These are phyloP conservation scores for Fraxinus sp. DNA, from an alignment of 305 asterid genomes.

Conservation along the genomic window DNA sequence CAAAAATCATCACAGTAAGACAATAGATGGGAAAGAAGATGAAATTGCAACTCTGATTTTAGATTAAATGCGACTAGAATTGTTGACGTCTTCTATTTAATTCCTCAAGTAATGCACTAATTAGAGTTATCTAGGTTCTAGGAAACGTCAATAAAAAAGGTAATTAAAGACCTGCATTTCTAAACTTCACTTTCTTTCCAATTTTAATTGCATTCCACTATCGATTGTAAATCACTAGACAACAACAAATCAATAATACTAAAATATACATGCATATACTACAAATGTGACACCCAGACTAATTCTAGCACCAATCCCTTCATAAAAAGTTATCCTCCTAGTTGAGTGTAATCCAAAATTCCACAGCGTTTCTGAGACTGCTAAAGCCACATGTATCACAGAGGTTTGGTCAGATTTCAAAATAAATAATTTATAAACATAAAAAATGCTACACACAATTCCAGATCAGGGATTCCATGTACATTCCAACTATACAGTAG, in stretches of 20 bases:
- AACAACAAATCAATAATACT: neutral
- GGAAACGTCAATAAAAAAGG: neutral
- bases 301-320: neutral
- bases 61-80: neutral
- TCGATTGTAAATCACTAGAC: neutral
- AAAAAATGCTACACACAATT: neutral
- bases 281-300: neutral
- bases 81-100: neutral
- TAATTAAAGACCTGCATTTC: neutral
- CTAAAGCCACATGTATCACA: neutral
- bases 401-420: neutral
- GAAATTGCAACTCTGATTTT: neutral
- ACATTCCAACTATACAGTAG: neutral
- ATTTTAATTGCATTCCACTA: neutral
- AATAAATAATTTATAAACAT: neutral
- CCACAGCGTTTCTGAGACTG: neutral
- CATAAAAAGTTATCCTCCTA: neutral
- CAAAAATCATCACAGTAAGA: neutral
- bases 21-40: neutral
- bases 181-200: neutral
- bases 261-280: neutral
- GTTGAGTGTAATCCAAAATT: neutral
- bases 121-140: neutral
- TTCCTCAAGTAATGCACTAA: neutral
- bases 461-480: constrained; percentile 1